These are phyloP conservation scores for Ichthyophonus hoferi DNA, from an alignment of 208 protist species.

Conservation along the genomic window DNA sequence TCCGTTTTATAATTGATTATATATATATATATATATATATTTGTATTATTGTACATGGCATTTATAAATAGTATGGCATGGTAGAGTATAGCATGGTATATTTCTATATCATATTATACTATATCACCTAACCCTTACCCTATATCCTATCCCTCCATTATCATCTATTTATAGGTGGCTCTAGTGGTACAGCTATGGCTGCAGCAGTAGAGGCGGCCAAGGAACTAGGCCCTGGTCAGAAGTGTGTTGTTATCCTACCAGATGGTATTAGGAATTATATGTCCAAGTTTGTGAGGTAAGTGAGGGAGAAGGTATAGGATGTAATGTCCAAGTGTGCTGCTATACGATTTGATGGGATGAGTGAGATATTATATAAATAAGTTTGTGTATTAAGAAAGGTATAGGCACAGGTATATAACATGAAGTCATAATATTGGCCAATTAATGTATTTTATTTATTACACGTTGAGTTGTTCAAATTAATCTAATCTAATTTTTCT, in stretches of 20 bases:
- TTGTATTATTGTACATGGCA: too few species aligned
- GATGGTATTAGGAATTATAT: constrained; percentile 94
- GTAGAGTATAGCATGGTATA: too few species aligned
- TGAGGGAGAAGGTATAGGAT: neutral
- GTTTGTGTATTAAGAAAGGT: neutral
- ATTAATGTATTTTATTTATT: too few species aligned
- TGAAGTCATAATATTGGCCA: neutral
- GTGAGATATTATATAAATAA: neutral
- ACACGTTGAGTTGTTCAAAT: neutral
- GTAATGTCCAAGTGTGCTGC: neutral
- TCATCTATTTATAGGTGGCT: constrained; percentile 59
- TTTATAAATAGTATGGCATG: too few species aligned
- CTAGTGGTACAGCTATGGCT: constrained; percentile 78
- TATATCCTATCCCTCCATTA: constrained; percentile 5
- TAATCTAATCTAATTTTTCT: neutral
- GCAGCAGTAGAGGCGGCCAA: constrained; percentile 82
- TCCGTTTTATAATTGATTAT: too few species aligned
- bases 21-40: too few species aligned
- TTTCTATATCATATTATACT: too few species aligned
- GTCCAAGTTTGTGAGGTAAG: constrained; percentile 46
- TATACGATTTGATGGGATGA: neutral
- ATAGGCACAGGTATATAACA: neutral
- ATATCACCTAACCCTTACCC: too few species aligned
- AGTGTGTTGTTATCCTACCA: constrained; percentile 85
- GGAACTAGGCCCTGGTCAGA: constrained; percentile 73